Percentiles rank a stretch among this genome's conserved stretches.
Evolutionary conservation across 1,139 yeast genomes (phyloP).

Genomic region (Scheffersomyces cryptocercus): DNA sequence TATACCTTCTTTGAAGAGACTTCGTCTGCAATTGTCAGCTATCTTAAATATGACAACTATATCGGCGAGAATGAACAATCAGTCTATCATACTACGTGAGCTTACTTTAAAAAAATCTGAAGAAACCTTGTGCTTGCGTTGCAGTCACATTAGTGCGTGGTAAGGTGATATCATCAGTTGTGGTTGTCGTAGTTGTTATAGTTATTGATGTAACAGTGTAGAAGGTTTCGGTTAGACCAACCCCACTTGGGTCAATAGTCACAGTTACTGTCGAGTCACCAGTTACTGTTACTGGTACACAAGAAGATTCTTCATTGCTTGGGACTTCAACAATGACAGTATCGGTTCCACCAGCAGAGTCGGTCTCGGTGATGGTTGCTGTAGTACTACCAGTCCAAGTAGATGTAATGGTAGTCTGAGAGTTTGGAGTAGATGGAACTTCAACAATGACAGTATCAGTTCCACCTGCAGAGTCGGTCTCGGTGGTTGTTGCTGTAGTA

Average conservation of each 20-base stretch:
- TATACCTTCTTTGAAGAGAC: too few species aligned
- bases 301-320: conserved; percentile 3
- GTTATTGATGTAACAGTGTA: neutral
- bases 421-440: too few species aligned
- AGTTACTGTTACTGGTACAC: conserved; percentile 5
- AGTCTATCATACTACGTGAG: too few species aligned
- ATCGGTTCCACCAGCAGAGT: conserved; percentile 6
- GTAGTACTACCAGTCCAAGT: conserved; percentile 12
- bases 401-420: conserved; percentile 4
- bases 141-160: neutral
- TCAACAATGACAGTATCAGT: too few species aligned
- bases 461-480: too few species aligned
- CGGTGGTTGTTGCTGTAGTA: neutral
- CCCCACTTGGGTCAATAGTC: neutral
- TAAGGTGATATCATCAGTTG: neutral
- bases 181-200: conserved; percentile 1
- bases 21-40: too few species aligned
- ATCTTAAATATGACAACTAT: too few species aligned
- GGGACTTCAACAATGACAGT: conserved; percentile 9
- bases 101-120: neutral
- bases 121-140: neutral
- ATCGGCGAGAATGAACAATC: too few species aligned
- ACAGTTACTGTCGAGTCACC: neutral
- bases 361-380: conserved; percentile 4
- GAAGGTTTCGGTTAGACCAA: neutral